These are phyloP conservation scores for Powellomyces hirtus DNA, from an alignment of 192 early-diverging fungal genomes.

Conservation along the genomic window DNA sequence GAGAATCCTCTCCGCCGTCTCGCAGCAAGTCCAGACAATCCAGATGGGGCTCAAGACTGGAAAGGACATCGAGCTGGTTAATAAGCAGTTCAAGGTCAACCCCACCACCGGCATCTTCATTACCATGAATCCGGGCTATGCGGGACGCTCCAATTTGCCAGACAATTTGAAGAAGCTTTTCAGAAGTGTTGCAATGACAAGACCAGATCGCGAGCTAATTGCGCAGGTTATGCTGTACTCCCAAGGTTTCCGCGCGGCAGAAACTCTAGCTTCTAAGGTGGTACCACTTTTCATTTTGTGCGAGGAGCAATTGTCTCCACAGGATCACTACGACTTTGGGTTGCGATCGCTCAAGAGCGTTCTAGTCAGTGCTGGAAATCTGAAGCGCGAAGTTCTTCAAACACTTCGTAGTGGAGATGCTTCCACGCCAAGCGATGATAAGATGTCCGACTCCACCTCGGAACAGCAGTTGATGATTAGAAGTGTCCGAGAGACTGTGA, in stretches of 20 bases:
- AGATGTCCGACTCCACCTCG: conserved; percentile 58
- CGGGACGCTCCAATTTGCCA: conserved; percentile 95
- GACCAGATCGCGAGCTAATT: conserved; percentile 96
- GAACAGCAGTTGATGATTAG: conserved; percentile 96
- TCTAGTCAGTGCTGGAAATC: conserved; percentile 96
- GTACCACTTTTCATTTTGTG: conserved; percentile 97
- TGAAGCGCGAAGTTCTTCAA: conserved; percentile 81
- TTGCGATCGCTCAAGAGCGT: conserved; percentile 98
- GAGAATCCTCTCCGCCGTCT: conserved; percentile 96
- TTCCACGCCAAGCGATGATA: conserved; percentile 37
- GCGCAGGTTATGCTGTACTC: conserved; percentile 99
- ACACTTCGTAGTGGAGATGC: conserved; percentile 24
- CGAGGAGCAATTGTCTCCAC: conserved; percentile 88
- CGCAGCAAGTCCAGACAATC: conserved; percentile 99
- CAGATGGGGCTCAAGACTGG: conserved; percentile 86
- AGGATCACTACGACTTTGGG: conserved; percentile 99
- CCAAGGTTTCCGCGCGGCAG: conserved; percentile 97
- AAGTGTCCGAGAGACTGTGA: conserved; percentile 94
- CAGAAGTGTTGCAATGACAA: conserved; percentile 98
- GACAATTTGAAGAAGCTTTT: conserved; percentile 99
- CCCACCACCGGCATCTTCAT: conserved; percentile 92
- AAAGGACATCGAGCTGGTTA: conserved; percentile 90
- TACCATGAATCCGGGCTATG: conserved; percentile 99
- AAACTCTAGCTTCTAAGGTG: conserved; percentile 89
- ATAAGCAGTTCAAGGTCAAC: conserved; percentile 81